A percentile compares a stretch with the other conserved stretches of the same genome.
Evolutionary conservation across 139 green algal genomes (phyloP).

Genomic region (Chlorella sp.): DNA sequence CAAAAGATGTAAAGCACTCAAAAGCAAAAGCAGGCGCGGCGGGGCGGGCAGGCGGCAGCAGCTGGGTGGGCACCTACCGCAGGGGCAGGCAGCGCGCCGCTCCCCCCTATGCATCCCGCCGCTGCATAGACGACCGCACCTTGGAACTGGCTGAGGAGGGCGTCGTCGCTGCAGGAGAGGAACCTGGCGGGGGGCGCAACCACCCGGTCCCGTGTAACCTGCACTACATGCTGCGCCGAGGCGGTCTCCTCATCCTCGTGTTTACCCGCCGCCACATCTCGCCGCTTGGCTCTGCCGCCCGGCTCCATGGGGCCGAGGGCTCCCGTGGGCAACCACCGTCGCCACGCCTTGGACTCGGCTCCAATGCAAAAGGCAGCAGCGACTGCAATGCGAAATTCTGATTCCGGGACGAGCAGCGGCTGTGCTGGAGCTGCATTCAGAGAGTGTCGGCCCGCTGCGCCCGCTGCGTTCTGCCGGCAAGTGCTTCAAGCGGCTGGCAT

Average conservation of each 20-base stretch:
- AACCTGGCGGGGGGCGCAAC: background rate
- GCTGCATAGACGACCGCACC: background rate
- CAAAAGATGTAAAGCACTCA: too few relatives aligned
- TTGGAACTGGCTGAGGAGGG: constrained; percentile 10
- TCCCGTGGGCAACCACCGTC: background rate
- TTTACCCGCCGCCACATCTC: too few relatives aligned
- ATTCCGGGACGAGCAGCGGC: too few relatives aligned
- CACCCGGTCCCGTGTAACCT: background rate
- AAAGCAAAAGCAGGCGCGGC: too few relatives aligned
- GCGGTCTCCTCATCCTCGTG: background rate
- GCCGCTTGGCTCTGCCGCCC: background rate
- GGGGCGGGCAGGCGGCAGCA: background rate
- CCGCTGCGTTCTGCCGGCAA: too few relatives aligned
- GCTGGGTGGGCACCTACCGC: background rate
- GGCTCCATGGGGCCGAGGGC: background rate
- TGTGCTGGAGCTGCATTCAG: too few relatives aligned
- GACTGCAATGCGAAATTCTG: too few relatives aligned
- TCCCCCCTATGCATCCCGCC: too few relatives aligned
- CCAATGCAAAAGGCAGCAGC: too few relatives aligned
- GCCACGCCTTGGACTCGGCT: background rate
- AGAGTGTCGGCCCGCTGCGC: too few relatives aligned
- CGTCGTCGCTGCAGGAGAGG: background rate
- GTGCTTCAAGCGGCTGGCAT: too few relatives aligned
- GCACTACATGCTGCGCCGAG: background rate
- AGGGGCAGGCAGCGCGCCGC: background rate